Conservation (phyloP, 169 alveolate species). For the Prorocentrum cordatum region DNA sequence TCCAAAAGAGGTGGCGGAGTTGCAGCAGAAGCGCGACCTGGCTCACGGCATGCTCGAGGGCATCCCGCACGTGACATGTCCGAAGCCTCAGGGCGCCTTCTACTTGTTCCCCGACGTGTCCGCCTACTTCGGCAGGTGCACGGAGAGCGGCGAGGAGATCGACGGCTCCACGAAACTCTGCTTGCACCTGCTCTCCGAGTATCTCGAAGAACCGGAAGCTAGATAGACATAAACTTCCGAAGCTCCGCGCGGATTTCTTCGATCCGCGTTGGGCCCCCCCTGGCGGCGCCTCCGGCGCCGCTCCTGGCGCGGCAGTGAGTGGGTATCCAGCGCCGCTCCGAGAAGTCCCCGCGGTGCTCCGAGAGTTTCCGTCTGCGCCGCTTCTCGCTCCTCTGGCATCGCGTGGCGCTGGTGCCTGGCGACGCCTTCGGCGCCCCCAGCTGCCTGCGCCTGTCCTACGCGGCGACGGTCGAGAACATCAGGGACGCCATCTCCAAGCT, state of each 20-base stretch:
- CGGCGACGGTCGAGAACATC: constrained; percentile 52
- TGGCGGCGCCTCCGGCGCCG: no score
- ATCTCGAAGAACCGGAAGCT: no score
- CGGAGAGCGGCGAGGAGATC: background rate
- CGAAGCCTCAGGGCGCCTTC: constrained; percentile 61
- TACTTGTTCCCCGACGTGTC: constrained; percentile 56
- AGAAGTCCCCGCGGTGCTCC: no score
- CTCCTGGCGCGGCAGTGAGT: no score
- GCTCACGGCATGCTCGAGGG: constrained; percentile 7
- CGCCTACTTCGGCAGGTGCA: constrained; percentile 28
- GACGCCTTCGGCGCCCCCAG: constrained; percentile 18
- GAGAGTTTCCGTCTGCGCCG: no score
- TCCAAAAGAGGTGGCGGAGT: no score
- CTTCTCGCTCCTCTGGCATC: background rate
- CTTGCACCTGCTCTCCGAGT: constrained; percentile 33
- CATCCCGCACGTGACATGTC: constrained; percentile 24
- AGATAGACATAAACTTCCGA: no score
- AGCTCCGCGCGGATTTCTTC: no score
- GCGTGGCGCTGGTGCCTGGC: constrained; percentile 56
- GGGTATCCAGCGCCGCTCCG: no score
- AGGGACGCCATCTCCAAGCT: background rate
- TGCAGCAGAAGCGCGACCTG: constrained; percentile 33
- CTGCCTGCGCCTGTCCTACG: constrained; percentile 49
- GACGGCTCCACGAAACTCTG: constrained; percentile 15
- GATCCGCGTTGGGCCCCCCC: no score